Conservation (phyloP, 2,329 filamentous ascomycete species). For the Xylaria sp. region DNA sequence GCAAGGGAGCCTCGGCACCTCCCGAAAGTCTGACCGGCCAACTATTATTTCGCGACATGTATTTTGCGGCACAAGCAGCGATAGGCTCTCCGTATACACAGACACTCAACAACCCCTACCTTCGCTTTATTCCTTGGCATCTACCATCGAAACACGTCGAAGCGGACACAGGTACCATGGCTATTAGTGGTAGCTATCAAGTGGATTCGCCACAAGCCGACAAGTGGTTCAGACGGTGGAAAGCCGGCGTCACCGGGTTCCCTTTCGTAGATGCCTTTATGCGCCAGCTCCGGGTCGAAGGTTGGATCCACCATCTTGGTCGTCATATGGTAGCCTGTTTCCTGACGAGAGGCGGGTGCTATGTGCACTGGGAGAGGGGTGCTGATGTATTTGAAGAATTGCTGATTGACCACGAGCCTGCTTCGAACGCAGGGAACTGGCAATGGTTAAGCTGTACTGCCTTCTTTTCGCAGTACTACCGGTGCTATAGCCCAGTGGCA, state of each 20-base stretch:
- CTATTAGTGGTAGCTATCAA: constrained; percentile 65
- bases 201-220: constrained; percentile 69
- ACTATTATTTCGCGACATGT: constrained; percentile 81
- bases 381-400: constrained; percentile 79
- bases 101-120: constrained; percentile 67
- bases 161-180: constrained; percentile 47
- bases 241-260: constrained; percentile 72
- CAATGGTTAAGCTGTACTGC: constrained; percentile 79
- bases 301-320: constrained; percentile 82
- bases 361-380: constrained; percentile 79
- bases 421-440: constrained; percentile 79
- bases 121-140: constrained; percentile 81
- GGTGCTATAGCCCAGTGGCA: constrained; percentile 71
- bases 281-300: constrained; percentile 73
- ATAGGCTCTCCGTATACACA: constrained; percentile 69
- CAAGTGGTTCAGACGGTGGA: constrained; percentile 71
- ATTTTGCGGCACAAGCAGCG: constrained; percentile 76
- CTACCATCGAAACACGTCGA: constrained; percentile 62
- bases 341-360: constrained; percentile 79
- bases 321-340: constrained; percentile 82
- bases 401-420: constrained; percentile 75
- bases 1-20: constrained; percentile 61
- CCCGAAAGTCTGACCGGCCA: constrained; percentile 76
- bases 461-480: constrained; percentile 75
- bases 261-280: constrained; percentile 83